phyloP scores from a whole-genome alignment of 2,329 filamentous ascomycete genomes.

The Neonectria neomacrospora region DNA sequence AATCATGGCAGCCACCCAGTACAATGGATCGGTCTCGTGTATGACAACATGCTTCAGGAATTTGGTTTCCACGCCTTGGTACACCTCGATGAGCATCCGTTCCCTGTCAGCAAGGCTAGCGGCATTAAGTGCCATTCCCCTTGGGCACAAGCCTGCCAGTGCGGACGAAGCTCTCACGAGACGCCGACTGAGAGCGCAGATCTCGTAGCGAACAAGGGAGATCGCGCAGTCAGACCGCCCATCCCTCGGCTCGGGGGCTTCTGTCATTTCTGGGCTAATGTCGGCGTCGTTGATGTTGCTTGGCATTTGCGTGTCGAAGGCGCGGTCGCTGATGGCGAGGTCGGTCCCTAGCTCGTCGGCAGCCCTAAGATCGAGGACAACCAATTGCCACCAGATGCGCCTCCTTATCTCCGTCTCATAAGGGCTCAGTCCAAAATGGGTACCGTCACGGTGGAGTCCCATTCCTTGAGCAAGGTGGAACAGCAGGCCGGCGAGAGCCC shows the following conservation, averaged over 20 bases:
- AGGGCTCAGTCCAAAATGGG: conserved; percentile 61
- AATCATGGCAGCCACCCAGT: conserved; percentile 76
- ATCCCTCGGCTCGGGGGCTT: conserved; percentile 58
- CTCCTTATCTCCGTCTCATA: conserved; percentile 71
- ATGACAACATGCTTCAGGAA: conserved; percentile 64
- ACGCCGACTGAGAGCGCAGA: conserved; percentile 54
- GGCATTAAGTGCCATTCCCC: conserved; percentile 35
- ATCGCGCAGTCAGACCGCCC: conserved; percentile 65
- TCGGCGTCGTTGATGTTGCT: conserved; percentile 63
- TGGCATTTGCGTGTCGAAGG: conserved; percentile 61
- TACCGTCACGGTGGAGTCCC: conserved; percentile 68
- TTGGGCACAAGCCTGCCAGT: conserved; percentile 47
- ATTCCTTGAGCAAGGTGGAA: conserved; percentile 70
- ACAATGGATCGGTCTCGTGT: conserved; percentile 62
- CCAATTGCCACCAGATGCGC: conserved; percentile 70
- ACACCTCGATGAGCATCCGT: conserved; percentile 62
- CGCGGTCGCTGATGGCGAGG: conserved; percentile 54
- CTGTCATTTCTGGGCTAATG: conserved; percentile 58
- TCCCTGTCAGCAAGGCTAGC: conserved; percentile 52
- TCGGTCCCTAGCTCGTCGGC: conserved; percentile 65
- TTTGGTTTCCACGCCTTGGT: conserved; percentile 64
- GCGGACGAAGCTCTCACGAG: conserved; percentile 50
- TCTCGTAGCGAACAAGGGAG: conserved; percentile 62
- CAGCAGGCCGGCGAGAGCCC: conserved; percentile 68
- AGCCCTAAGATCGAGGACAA: conserved; percentile 65